phyloP scores from a whole-genome alignment of 768 basidiomycete species.

The Tricholoma saponaceum region DNA sequence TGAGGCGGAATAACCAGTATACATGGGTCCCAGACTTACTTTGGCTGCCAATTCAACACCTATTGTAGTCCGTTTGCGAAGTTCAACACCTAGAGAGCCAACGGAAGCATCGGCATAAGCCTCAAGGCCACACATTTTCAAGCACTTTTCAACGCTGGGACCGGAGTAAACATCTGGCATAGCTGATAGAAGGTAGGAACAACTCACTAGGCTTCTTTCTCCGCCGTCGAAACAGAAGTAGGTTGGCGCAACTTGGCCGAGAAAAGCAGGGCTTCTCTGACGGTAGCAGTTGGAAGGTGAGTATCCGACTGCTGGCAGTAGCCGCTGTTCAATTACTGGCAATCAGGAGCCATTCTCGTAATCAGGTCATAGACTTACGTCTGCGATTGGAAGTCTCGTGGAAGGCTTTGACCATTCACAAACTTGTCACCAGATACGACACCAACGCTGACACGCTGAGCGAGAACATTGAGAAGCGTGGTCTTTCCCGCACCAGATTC shows the following conservation, averaged over 20 bases:
- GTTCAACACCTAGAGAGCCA: conserved; percentile 47
- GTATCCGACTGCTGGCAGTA: conserved; percentile 88
- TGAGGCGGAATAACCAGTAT: not conserved
- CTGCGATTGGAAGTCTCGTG: conserved; percentile 60
- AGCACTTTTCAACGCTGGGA: conserved; percentile 37
- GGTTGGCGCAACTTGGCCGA: conserved; percentile 82
- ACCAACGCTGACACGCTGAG: conserved; percentile 44
- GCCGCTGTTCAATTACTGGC: conserved; percentile 40
- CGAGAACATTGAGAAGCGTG: conserved; percentile 55
- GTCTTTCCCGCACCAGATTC: conserved; percentile 52
- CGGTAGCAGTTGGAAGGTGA: conserved; percentile 73
- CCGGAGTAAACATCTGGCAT: not conserved
- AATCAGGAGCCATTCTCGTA: not conserved
- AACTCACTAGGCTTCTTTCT: conserved; percentile 79
- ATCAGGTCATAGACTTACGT: conserved; percentile 28
- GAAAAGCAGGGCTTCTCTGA: conserved; percentile 76
- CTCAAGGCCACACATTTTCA: conserved; percentile 66
- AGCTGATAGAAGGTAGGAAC: not conserved
- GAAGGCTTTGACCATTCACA: conserved; percentile 51
- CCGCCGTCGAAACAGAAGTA: conserved; percentile 49
- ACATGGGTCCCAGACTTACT: not conserved
- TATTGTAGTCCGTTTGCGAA: conserved; percentile 55
- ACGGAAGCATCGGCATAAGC: conserved; percentile 69
- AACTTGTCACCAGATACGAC: conserved; percentile 47
- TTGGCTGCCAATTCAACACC: too few species aligned